These are phyloP conservation scores for Hygrophorus russula DNA, from an alignment of 768 basidiomycete species.

Conservation along the genomic window DNA sequence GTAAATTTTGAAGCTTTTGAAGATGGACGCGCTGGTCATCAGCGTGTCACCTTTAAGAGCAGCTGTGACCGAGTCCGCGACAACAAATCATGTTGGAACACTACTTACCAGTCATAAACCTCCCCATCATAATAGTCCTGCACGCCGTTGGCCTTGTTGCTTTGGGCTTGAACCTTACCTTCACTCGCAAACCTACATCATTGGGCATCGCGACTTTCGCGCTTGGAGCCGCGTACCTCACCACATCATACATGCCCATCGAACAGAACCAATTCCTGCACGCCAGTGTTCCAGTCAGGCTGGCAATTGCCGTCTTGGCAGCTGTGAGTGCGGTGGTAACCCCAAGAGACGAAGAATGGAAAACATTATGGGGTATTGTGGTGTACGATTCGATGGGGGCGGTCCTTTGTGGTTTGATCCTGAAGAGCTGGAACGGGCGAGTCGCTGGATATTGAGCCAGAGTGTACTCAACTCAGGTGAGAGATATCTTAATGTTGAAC, in stretches of 20 bases:
- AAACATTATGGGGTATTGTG: too few species aligned
- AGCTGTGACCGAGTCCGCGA: too few species aligned
- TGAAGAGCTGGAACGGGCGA: too few species aligned
- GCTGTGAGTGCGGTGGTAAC: neutral
- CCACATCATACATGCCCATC: constrained; percentile 3
- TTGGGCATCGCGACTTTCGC: constrained; percentile 1
- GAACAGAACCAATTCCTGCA: constrained; percentile 1
- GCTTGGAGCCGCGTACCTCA: constrained; percentile 2
- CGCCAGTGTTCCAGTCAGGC: constrained; percentile 2
- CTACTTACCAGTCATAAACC: neutral
- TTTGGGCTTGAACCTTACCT: constrained; percentile 2
- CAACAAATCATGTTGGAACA: neutral
- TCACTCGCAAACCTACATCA: neutral
- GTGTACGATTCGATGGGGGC: neutral
- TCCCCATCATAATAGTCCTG: neutral
- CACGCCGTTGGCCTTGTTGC: constrained; percentile 1
- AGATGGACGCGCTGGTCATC: too few species aligned
- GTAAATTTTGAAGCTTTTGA: too few species aligned
- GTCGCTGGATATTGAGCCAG: too few species aligned
- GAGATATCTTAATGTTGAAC: too few species aligned
- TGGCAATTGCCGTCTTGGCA: neutral
- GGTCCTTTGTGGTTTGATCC: too few species aligned
- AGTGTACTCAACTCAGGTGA: too few species aligned
- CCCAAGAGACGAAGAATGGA: neutral
- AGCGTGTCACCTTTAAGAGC: too few species aligned